These are phyloP conservation scores for Smallanthus sonchifolius DNA, from an alignment of 129 eudicot genomes.

Conservation along the genomic window DNA sequence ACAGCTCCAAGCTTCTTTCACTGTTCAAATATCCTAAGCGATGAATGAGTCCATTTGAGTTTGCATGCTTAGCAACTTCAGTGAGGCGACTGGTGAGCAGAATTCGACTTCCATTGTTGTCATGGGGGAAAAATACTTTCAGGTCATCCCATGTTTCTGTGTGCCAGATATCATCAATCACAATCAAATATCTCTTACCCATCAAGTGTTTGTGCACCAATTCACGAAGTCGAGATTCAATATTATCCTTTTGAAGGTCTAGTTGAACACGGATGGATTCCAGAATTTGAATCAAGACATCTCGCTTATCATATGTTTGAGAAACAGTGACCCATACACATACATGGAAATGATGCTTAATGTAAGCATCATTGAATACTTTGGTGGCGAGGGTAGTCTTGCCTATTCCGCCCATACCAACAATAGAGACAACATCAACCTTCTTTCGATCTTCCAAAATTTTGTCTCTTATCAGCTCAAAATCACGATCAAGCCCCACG, in stretches of 20 bases:
- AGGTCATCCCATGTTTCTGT: conserved; percentile 26
- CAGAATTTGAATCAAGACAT: conserved; percentile 3
- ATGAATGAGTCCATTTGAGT: neutral
- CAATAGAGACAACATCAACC: too few relatives aligned
- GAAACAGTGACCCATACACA: too few relatives aligned
- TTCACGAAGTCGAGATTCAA: neutral
- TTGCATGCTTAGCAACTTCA: conserved; percentile 13
- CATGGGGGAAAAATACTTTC: too few relatives aligned
- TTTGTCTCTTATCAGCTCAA: too few relatives aligned
- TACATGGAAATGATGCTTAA: neutral
- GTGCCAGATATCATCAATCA: conserved; percentile 40
- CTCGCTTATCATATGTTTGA: too few relatives aligned
- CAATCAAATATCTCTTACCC: conserved; percentile 31
- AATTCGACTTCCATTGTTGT: neutral
- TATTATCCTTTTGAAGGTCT: neutral
- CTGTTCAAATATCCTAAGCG: neutral
- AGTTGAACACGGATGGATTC: neutral
- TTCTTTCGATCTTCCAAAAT: too few relatives aligned
- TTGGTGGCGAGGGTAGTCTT: conserved; percentile 30
- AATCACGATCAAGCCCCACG: too few relatives aligned
- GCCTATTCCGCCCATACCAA: too few relatives aligned
- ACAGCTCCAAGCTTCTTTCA: conserved; percentile 19
- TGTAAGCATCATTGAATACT: neutral
- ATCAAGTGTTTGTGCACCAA: conserved; percentile 1
- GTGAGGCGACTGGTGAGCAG: conserved; percentile 25